phyloP scores from a whole-genome alignment of 2,329 filamentous ascomycete species.

The Coniochaeta sp. region DNA sequence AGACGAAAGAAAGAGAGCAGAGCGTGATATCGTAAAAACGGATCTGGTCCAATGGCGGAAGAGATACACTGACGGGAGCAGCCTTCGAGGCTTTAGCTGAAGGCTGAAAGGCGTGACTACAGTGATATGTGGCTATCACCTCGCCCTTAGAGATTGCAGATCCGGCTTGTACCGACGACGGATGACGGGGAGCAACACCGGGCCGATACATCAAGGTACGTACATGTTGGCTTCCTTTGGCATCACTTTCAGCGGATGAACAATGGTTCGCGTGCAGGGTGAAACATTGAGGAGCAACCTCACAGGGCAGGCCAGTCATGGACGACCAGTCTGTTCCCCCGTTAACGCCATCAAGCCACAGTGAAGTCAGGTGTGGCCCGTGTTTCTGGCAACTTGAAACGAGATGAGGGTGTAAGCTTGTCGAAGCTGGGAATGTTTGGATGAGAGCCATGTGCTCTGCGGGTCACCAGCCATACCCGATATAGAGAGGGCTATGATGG shows the following conservation, averaged over 20 bases:
- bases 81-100: constrained; percentile 13
- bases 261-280: not conserved
- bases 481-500: constrained; percentile 1
- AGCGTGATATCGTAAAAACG: constrained; percentile 7
- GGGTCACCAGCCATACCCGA: not conserved
- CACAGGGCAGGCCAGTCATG: not conserved
- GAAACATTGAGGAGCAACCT: not conserved
- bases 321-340: not conserved
- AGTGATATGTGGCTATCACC: not conserved
- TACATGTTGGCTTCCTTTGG: too few relatives aligned
- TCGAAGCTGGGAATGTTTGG: not conserved
- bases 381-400: constrained; percentile 1
- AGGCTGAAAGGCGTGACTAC: constrained; percentile 4
- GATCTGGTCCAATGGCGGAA: constrained; percentile 4
- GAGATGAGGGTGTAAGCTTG: not conserved
- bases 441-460: not conserved
- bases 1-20: constrained; percentile 16
- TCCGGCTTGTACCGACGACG: not conserved
- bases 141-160: not conserved
- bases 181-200: not conserved
- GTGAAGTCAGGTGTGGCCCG: not conserved
- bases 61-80: constrained; percentile 5
- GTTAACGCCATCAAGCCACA: not conserved
- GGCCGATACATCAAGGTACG: not conserved
- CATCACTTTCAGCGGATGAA: not conserved